These are phyloP conservation scores for Combretum micranthum DNA, from an alignment of 345 rosid genomes.

Conservation along the genomic window DNA sequence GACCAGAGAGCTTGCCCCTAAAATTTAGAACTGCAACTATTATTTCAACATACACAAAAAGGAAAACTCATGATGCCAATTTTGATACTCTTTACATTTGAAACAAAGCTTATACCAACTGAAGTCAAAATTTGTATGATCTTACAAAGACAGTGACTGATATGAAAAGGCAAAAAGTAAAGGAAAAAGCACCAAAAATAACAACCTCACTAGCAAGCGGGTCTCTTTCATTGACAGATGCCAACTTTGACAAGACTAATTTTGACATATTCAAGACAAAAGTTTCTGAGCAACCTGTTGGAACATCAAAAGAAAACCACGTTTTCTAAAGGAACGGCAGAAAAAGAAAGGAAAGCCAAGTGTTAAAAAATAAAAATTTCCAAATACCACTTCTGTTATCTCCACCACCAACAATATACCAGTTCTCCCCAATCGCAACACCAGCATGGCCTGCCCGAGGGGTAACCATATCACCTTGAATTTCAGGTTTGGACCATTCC, in stretches of 20 bases:
- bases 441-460: slow-evolving; percentile 95
- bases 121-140: neutral
- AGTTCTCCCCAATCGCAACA: slow-evolving; percentile 65
- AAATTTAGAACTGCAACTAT: no score
- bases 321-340: neutral
- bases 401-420: slow-evolving; percentile 96
- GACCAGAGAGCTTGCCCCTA: no score
- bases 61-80: no score
- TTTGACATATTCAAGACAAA: slow-evolving; percentile 80
- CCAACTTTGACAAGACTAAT: slow-evolving; percentile 64
- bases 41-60: no score
- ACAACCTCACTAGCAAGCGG: slow-evolving; percentile 96
- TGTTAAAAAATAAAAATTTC: slow-evolving; percentile 6
- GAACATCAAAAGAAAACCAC: neutral
- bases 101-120: no score
- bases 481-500: slow-evolving; percentile 93
- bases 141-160: neutral
- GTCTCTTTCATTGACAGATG: slow-evolving; percentile 69
- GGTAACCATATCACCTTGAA: slow-evolving; percentile 60
- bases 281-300: slow-evolving; percentile 79
- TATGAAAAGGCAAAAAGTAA: neutral
- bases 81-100: no score
- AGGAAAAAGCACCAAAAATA: slow-evolving; percentile 6
- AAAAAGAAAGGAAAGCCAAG: slow-evolving; percentile 5
- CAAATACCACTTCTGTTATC: slow-evolving; percentile 79